Evolutionary conservation across 2,329 filamentous ascomycete genomes (phyloP), one percentile per base, ranked within the genome.

Genomic region (Xylaria polymorpha): DNA sequence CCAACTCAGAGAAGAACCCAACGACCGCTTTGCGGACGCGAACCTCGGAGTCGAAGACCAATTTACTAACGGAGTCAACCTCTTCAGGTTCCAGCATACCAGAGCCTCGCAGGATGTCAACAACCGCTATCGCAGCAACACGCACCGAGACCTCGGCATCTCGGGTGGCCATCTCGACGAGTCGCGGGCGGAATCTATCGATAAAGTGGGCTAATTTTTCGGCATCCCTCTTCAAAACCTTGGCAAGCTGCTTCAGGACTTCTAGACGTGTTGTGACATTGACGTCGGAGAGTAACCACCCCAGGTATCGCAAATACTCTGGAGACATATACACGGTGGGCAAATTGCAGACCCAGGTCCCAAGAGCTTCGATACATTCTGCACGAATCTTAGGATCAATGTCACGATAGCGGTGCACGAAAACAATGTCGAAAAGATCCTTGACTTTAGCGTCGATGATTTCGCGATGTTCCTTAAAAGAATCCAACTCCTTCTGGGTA

Each of bases 341-440:
- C 61, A 97, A 89, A 12, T 88, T 88, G 78, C 90, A 87, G 74
- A 98, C 97, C 96, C 96, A 99, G 48, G 90, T 87, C 35, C 94
- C 94, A 9, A 99, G 85, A 15, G 94, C 93, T 71, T 92, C 90
- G 29, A 97, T 91, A 77, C 95, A 98, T 76, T 98, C 95, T 0
- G 91, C 90, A 62, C 96, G 89, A 73, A 99, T 97, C 75, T 89
- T 92, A 7, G 93, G 89, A 76, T 99, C 96, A 37, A 98, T 89
- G 78, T 99, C 96, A 70, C 96, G 92, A 80, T 98, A 99, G 57
- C 96, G 91, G 80, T 99, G 95, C 37, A 98, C 92, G 78, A 97
- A 99, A 56, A 98, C 91, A 1, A 93, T 92, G 74, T 97, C 92
- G 77, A 98, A 97, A 75, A 94, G 93, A 73, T 97, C 94, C 73